Percentiles rank a stretch among this genome's conserved stretches.
These are phyloP conservation scores for Rubus idaeus DNA, from an alignment of 306 rosid species.

Conservation along the genomic window DNA sequence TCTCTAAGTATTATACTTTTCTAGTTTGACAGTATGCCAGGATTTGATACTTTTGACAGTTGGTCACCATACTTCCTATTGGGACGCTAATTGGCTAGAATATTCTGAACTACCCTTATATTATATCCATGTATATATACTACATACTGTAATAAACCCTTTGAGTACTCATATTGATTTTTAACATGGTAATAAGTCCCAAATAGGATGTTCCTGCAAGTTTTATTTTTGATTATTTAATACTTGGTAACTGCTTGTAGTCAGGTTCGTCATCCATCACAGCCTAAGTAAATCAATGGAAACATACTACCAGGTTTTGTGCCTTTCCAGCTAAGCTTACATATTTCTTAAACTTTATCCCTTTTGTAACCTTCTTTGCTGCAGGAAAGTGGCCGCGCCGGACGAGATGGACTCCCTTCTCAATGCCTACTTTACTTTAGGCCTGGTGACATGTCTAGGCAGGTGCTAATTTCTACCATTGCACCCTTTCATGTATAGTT, in stretches of 20 bases:
- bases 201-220: not conserved
- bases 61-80: not conserved
- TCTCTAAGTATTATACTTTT: not conserved
- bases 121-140: not conserved
- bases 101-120: not conserved
- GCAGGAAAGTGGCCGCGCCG: slow-evolving; percentile 99
- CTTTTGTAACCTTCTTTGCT: slow-evolving; percentile 25
- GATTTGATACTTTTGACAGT: not conserved
- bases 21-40: not conserved
- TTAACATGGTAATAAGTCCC: not conserved
- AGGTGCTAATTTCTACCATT: slow-evolving; percentile 45
- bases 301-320: slow-evolving; percentile 88
- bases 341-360: slow-evolving; percentile 19
- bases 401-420: slow-evolving; percentile 96
- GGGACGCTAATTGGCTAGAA: not conserved
- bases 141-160: not conserved
- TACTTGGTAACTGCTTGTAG: slow-evolving; percentile 52
- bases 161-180: not conserved
- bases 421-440: slow-evolving; percentile 88
- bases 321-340: slow-evolving; percentile 23
- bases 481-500: slow-evolving; percentile 3
- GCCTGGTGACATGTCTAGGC: slow-evolving; percentile 88
- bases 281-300: slow-evolving; percentile 98
- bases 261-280: slow-evolving; percentile 98
- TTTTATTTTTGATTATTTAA: slow-evolving; percentile 18